A percentile compares a stretch with the other conserved stretches of the same genome.
Evolutionary conservation across 371 early-diverging fungal species (phyloP).

Genomic region (Synchytrium microbalum): DNA sequence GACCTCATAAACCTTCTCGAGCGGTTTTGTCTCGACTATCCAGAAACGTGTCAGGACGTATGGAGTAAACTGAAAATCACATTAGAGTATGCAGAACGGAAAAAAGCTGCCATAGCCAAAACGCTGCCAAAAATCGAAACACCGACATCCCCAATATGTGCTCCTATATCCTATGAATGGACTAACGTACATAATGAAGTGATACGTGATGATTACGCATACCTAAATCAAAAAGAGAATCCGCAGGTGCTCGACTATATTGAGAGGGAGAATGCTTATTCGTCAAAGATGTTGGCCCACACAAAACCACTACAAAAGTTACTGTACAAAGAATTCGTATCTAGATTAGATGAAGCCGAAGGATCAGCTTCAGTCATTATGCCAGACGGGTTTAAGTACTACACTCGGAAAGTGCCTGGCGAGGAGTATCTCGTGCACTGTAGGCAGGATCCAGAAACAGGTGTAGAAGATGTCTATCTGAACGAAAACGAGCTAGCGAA

Average conservation of each 20-base stretch:
- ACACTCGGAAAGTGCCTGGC: slow-evolving; percentile 40
- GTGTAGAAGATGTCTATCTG: slow-evolving; percentile 38
- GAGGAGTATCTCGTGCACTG: slow-evolving; percentile 50
- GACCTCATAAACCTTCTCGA: slow-evolving; percentile 12
- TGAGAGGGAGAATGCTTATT: slow-evolving; percentile 41
- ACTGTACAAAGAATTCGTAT: slow-evolving; percentile 51
- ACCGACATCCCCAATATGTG: slow-evolving; percentile 18
- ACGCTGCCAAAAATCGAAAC: background rate
- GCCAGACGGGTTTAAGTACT: slow-evolving; percentile 49
- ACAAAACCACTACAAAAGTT: slow-evolving; percentile 44
- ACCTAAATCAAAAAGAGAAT: slow-evolving; percentile 44
- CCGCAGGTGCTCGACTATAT: slow-evolving; percentile 48
- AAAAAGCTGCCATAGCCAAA: background rate
- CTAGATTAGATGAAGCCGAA: slow-evolving; percentile 45
- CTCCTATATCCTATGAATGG: slow-evolving; percentile 14
- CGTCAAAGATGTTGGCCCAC: slow-evolving; percentile 27
- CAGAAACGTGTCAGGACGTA: slow-evolving; percentile 12
- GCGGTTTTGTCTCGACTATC: slow-evolving; percentile 9
- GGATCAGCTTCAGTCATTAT: slow-evolving; percentile 40
- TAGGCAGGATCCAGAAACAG: slow-evolving; percentile 16
- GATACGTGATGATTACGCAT: slow-evolving; percentile 43
- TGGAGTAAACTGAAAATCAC: slow-evolving; percentile 15
- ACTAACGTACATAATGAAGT: slow-evolving; percentile 40
- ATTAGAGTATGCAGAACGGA: slow-evolving; percentile 3
- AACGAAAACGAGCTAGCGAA: slow-evolving; percentile 48